Base-by-base conservation (phyloP, 2,329 filamentous ascomycete species). In the Grosmannia huntii region DNA sequence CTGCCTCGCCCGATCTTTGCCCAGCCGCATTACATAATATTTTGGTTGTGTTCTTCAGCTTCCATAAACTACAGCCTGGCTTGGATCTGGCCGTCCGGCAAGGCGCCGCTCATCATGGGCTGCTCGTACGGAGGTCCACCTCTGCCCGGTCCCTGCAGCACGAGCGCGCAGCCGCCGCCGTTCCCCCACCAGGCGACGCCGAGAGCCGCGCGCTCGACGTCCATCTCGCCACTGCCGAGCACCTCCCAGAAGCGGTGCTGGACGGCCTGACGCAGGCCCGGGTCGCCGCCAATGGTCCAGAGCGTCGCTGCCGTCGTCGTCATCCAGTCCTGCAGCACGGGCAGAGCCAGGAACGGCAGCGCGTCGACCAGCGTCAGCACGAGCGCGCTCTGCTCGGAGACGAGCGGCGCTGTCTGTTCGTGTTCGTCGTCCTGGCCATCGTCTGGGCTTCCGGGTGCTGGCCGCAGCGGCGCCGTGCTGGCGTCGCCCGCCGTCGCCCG, bases 121-220 rank as follows among this genome's bases (percentile, higher is more conserved):
- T 33, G 6, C 21, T 44, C 25, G 16, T 33, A 10, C 58, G 61
- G 60, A 14, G 61, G 67, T 28, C 41, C 5, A 19, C 19, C 14
- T 41, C 12, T 60, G 67, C 56, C 38, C 44, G 62, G 61, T 65
- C 63, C 63, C 16, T 51, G 23, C 53, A 78, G 60, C 9, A 82
- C 72, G 62, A 79, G 66, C 62, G 78, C 79, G 69, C 68, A 82
- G 72, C 72, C 80, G 7, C 79, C 79, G 41, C 71, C 71, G 14
- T 76, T 78, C 12, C 84, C 87, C 91, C 91, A 96, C 91, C 91
- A 96, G 2, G 83, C 82, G 21, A 95, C 87, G 54, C 86, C 90
- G 36, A 87, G 78, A 48, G 85, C 82, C 7, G 89, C 86, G 60
- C 90, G 80, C 68, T 95, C 88, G 27, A 95, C 85, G 70, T 96